Base-by-base conservation (phyloP, 192 early-diverging fungal genomes). In the Coemansia sp. region DNA sequence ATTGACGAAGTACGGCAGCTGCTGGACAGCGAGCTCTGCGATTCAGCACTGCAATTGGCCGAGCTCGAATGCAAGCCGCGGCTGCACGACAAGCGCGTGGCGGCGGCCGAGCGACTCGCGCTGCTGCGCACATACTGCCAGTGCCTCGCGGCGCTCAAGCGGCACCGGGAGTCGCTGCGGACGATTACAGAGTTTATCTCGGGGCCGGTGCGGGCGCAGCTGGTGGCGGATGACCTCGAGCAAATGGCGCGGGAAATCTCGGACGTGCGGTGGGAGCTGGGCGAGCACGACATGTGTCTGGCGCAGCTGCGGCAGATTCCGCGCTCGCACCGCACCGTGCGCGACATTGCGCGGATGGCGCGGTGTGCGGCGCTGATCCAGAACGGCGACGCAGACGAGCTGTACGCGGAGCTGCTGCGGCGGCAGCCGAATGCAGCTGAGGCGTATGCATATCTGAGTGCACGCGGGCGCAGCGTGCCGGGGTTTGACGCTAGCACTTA, bases 251-350 rank as follows among this genome's bases (percentile, higher is more conserved):
- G 77, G 11, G 66, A 64, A 28, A 80, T 80, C 25, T 66, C 77
- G 12, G 47, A 53, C 25, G 32, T 59, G 27, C 69, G 77, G 12
- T 80, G 71, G 69, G 31, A 42, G 35, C 52, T 80, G 35, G 54
- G 54, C 22, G 77, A 80, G 25, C 46, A 54, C 47, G 77, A 80
- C 43, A 32, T 73, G 62, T 80, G 77, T 35, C 38, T 73, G 55
- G 71, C 70, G 29, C 77, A 80, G 49, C 60, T 80, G 40, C 69
- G 71, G 10, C 71, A 73, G 47, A 80, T 80, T 43, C 77, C 77
- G 16, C 49, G 54, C 16, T 16, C 65, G 11, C 65, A 73, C 38
- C 62, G 77, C 12, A 58, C 49, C 1, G 46, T 46, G 6, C 12
- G 38, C 6, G 77, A 80, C 46, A 14, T 68, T 2, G 62, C 70